Conservation (phyloP, 2,329 filamentous ascomycete species). For the Sphaerostilbella broomeana region DNA sequence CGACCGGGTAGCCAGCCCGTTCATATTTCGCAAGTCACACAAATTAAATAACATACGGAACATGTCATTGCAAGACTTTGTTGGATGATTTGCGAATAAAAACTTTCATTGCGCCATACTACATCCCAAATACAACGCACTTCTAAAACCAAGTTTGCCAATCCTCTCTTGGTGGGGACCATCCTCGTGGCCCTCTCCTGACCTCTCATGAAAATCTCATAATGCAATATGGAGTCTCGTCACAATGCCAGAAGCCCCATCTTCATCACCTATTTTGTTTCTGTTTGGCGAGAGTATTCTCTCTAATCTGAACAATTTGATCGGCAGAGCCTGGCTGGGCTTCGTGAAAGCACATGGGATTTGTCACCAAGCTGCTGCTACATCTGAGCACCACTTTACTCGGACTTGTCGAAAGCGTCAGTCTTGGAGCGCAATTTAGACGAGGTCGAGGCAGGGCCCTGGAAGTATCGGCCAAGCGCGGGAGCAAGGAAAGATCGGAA, state of each 20-base stretch:
- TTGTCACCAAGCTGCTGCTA: slow-evolving; percentile 20
- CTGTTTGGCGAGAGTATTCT: slow-evolving; percentile 8
- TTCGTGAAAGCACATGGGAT: slow-evolving; percentile 12
- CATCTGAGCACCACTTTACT: slow-evolving; percentile 39
- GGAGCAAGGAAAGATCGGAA: slow-evolving; percentile 95
- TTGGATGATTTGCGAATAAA: no score
- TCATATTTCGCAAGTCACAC: no score
- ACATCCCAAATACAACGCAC: no score
- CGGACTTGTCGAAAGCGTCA: slow-evolving; percentile 65
- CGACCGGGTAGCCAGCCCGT: no score
- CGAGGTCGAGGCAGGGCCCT: slow-evolving; percentile 61
- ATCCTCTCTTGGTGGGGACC: no score
- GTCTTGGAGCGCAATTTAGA: slow-evolving; percentile 85
- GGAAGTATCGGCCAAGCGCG: slow-evolving; percentile 89
- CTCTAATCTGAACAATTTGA: slow-evolving; percentile 14
- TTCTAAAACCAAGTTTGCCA: no score
- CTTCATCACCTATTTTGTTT: slow-evolving; percentile 6
- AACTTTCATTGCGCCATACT: slow-evolving; percentile 12
- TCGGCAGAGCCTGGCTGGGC: slow-evolving; percentile 19
- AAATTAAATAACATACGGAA: no score
- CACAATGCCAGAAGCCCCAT: slow-evolving; percentile 6
- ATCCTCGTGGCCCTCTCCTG: no score
- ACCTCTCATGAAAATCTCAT: no score
- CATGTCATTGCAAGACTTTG: no score
- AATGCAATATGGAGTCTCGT: no score